Evolutionary conservation across 2,329 filamentous ascomycete genomes (phyloP).

Genomic region (Colletotrichum sp.): DNA sequence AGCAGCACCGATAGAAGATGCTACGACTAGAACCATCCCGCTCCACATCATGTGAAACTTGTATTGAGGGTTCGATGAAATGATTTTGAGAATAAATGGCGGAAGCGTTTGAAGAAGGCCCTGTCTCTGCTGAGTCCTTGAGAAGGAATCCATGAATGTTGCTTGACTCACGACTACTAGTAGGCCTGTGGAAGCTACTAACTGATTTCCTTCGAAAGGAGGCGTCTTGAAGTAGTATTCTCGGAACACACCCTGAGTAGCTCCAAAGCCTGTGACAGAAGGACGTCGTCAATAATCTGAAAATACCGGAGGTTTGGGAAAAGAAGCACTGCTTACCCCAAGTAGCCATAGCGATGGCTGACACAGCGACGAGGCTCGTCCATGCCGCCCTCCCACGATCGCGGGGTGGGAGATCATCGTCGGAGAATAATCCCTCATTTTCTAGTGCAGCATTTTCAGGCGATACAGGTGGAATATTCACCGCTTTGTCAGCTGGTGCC

Average conservation of each 20-base stretch:
- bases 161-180: background rate
- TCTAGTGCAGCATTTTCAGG: background rate
- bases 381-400: background rate
- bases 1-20: background rate
- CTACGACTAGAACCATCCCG: background rate
- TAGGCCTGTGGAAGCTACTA: background rate
- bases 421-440: background rate
- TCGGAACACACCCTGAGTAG: slow-evolving; percentile 1
- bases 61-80: background rate
- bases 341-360: background rate
- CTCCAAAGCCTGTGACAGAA: background rate
- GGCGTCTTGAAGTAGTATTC: slow-evolving; percentile 5
- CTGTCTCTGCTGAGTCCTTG: background rate
- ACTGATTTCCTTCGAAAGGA: background rate
- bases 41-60: background rate
- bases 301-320: fast-evolving
- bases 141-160: fast-evolving
- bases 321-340: background rate
- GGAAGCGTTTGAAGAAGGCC: background rate
- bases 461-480: background rate
- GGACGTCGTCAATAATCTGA: background rate
- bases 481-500: background rate
- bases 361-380: background rate
- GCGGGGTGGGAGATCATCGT: background rate
- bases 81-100: background rate